Percentiles rank a stretch among this genome's conserved stretches.
These are phyloP conservation scores for Paraphaeosphaeria sporulosa DNA, from an alignment of 2,329 filamentous ascomycete genomes.

Conservation along the genomic window DNA sequence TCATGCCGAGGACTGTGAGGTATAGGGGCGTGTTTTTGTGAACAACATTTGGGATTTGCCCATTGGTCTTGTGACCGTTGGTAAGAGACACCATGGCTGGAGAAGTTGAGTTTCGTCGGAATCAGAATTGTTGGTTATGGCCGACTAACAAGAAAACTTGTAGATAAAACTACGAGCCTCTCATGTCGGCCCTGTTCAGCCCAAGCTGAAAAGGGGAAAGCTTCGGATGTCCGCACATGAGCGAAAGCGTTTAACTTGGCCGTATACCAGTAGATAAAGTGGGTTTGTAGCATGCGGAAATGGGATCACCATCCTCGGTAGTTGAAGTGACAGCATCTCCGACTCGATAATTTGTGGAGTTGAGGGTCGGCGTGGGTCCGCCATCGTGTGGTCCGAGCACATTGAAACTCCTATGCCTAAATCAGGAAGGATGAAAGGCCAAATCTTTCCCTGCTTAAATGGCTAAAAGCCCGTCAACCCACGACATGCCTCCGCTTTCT, in stretches of 20 bases:
- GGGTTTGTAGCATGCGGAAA: no score
- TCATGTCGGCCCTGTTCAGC: background rate
- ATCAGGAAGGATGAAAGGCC: background rate
- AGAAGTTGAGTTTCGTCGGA: background rate
- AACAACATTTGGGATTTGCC: background rate
- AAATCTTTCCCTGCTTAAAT: background rate
- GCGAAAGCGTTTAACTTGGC: no score
- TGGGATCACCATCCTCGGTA: no score
- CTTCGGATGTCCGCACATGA: no score
- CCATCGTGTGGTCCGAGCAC: no score
- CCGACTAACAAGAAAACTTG: background rate
- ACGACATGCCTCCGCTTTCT: background rate
- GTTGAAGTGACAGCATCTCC: no score
- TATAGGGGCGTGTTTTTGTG: conserved; percentile 49
- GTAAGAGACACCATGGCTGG: background rate
- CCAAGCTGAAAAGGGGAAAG: no score
- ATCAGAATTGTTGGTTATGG: background rate
- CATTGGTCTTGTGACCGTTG: background rate
- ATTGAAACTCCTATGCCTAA: no score
- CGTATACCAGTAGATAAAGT: no score
- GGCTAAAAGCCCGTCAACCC: background rate
- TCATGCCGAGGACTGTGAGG: conserved; percentile 62
- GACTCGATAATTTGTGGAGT: no score
- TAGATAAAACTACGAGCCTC: background rate
- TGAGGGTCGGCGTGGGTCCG: no score